phyloP scores from a whole-genome alignment of 129 eudicot species.

The Scalesia atractyloides region DNA sequence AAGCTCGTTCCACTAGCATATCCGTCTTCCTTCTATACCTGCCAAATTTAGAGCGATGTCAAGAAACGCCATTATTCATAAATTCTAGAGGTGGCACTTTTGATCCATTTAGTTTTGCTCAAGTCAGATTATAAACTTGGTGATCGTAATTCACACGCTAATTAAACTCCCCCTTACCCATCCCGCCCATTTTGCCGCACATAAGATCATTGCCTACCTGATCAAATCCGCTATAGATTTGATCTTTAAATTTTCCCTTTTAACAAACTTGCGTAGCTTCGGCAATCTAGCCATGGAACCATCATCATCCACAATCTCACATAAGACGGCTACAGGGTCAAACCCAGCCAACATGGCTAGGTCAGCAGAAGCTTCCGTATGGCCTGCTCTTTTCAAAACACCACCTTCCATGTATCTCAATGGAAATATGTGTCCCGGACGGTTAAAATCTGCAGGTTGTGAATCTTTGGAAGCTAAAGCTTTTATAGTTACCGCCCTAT shows the following conservation, averaged over 20 bases:
- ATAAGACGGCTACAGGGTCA: slow-evolving; percentile 77
- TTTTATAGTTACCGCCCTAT: slow-evolving; percentile 58
- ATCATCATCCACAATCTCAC: slow-evolving; percentile 97
- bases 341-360: slow-evolving; percentile 83
- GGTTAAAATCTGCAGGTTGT: slow-evolving; percentile 83
- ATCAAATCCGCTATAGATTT: slow-evolving; percentile 71
- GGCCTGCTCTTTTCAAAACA: slow-evolving; percentile 94
- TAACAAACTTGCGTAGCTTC: slow-evolving; percentile 53
- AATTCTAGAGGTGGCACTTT: background rate
- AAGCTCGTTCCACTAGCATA: slow-evolving; percentile 73
- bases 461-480: slow-evolving; percentile 75
- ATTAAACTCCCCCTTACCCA: background rate
- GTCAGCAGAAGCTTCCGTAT: slow-evolving; percentile 97
- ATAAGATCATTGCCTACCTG: slow-evolving; percentile 40
- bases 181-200: background rate
- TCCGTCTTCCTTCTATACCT: slow-evolving; percentile 94
- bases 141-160: background rate
- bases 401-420: slow-evolving; percentile 92
- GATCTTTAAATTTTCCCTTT: slow-evolving; percentile 47
- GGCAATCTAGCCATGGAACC: slow-evolving; percentile 99
- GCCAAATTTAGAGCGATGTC: slow-evolving; percentile 25
- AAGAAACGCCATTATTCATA: background rate
- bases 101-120: background rate
- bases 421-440: slow-evolving; percentile 97
- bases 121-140: background rate